phyloP scores from a whole-genome alignment of 2,329 filamentous ascomycete genomes.

The Penicillium sp. region DNA sequence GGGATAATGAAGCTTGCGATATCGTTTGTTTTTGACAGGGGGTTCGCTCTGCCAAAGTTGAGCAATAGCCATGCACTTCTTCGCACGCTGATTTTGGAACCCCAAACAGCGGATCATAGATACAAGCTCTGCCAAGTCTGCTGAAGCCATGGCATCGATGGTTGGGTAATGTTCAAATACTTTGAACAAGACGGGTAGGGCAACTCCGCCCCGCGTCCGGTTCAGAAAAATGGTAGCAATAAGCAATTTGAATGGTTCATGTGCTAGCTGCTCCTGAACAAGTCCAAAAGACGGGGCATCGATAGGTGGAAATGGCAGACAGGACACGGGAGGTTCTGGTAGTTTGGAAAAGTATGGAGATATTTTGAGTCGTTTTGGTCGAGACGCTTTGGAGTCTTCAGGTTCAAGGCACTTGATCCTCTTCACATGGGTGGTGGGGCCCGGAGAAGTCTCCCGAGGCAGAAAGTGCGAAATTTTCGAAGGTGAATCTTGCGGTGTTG shows the following conservation, averaged over 20 bases:
- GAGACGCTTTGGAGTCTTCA: constrained; percentile 15
- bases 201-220: constrained; percentile 71
- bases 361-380: constrained; percentile 31
- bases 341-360: constrained; percentile 49
- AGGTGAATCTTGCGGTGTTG: background rate
- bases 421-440: constrained; percentile 10
- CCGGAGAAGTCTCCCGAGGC: background rate
- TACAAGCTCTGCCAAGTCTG: constrained; percentile 59
- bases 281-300: constrained; percentile 69
- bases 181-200: constrained; percentile 73
- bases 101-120: constrained; percentile 70
- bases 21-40: constrained; percentile 61
- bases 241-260: constrained; percentile 76
- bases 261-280: constrained; percentile 76
- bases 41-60: constrained; percentile 66
- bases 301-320: constrained; percentile 66
- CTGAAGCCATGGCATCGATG: constrained; percentile 62
- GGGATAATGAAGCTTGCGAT: constrained; percentile 60
- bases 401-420: background rate
- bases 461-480: background rate
- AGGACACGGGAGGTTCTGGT: constrained; percentile 43
- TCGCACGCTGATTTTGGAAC: constrained; percentile 67
- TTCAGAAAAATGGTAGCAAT: constrained; percentile 84
- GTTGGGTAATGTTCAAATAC: constrained; percentile 71
- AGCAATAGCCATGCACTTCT: constrained; percentile 70